phyloP scores from a whole-genome alignment of 164 flowering plant genomes.

The Sextonia rubra region DNA sequence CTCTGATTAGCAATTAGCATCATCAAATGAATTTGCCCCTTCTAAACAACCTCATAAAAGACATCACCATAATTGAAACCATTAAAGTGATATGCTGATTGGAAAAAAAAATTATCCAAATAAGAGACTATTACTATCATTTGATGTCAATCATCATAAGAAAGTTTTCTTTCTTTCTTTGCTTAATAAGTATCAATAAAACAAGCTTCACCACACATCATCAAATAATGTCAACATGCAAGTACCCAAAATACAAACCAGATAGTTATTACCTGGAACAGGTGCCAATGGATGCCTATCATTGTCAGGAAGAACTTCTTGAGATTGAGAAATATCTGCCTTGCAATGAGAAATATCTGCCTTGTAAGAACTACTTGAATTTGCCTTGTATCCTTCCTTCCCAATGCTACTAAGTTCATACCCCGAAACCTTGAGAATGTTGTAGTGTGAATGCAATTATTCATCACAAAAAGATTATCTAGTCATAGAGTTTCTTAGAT shows the following conservation, averaged over 20 bases:
- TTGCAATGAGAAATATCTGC: constrained; percentile 16
- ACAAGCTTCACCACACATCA: not conserved
- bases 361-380: constrained; percentile 15
- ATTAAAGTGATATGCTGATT: no score
- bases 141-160: no score
- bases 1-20: no score
- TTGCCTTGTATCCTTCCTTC: constrained; percentile 15
- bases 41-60: no score
- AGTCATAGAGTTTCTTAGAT: not conserved
- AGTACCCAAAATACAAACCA: not conserved
- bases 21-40: no score
- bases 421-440: constrained; percentile 20
- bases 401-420: constrained; percentile 10
- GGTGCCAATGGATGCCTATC: constrained; percentile 43
- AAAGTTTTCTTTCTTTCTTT: no score
- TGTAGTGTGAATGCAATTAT: not conserved
- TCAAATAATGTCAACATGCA: not conserved
- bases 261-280: constrained; percentile 39
- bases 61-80: no score
- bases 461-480: not conserved
- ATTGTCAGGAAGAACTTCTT: constrained; percentile 19
- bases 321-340: constrained; percentile 20
- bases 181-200: not conserved
- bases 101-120: no score
- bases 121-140: no score